These are phyloP conservation scores for Schizosaccharomyces osmophilus DNA, from an alignment of 805 yeast species.

Conservation along the genomic window DNA sequence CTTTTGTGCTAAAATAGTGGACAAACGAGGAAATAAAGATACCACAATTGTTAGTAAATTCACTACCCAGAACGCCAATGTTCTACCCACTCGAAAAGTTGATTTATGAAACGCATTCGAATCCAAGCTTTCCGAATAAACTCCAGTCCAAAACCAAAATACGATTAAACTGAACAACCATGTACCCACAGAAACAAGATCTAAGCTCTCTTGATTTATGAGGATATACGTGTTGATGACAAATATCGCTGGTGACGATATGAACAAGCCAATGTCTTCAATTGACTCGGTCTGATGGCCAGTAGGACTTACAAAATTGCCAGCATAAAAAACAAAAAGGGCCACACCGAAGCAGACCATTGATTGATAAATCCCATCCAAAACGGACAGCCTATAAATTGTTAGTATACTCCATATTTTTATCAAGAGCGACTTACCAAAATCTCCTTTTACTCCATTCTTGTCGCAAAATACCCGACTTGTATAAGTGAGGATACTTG, in stretches of 20 bases:
- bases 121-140: constrained; percentile 32
- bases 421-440: constrained; percentile 10
- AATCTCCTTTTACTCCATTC: constrained; percentile 42
- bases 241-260: constrained; percentile 34
- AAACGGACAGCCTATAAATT: constrained; percentile 22
- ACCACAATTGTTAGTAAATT: constrained; percentile 30
- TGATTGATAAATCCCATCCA: constrained; percentile 51
- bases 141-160: constrained; percentile 53
- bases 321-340: constrained; percentile 28
- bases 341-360: constrained; percentile 48
- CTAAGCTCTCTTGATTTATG: constrained; percentile 55
- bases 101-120: constrained; percentile 40
- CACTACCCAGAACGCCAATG: constrained; percentile 40
- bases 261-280: constrained; percentile 45
- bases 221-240: constrained; percentile 43
- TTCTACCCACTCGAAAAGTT: constrained; percentile 38
- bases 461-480: constrained; percentile 36
- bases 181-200: constrained; percentile 36
- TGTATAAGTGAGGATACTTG: constrained; percentile 45
- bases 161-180: constrained; percentile 29
- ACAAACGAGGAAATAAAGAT: constrained; percentile 38
- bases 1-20: constrained; percentile 24
- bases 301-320: constrained; percentile 17
- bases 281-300: constrained; percentile 42
- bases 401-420: background rate